These are phyloP conservation scores for Pestalotiopsis fici DNA, from an alignment of 2,329 filamentous ascomycete species.

Conservation along the genomic window DNA sequence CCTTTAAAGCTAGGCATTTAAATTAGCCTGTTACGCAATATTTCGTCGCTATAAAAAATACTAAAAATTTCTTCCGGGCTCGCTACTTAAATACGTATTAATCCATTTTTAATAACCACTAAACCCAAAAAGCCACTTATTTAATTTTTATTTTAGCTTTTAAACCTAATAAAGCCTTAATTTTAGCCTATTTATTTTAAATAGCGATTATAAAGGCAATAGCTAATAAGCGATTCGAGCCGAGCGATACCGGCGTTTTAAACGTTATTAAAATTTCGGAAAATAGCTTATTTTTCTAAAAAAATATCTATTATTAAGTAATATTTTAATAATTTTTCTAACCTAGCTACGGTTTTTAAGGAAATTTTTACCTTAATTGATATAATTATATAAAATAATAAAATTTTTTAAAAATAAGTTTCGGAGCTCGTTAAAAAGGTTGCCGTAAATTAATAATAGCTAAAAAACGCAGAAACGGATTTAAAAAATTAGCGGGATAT, in stretches of 20 bases:
- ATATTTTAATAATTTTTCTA: background rate
- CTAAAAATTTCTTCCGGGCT: background rate
- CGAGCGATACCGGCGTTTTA: background rate
- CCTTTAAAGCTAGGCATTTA: background rate
- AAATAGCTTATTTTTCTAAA: background rate
- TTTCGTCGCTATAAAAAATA: background rate
- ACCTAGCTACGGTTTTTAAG: background rate
- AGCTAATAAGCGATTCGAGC: background rate
- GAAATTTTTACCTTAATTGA: background rate
- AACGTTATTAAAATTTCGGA: background rate
- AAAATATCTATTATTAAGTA: background rate
- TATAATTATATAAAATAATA: background rate
- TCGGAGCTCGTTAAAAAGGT: background rate
- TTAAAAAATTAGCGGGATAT: background rate
- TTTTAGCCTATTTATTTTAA: background rate
- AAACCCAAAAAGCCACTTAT: background rate
- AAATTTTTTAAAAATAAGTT: background rate
- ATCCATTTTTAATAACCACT: no score
- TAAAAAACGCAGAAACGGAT: background rate
- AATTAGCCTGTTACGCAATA: background rate
- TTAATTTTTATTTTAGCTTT: background rate
- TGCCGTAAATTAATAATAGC: background rate
- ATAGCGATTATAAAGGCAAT: background rate
- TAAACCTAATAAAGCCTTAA: background rate
- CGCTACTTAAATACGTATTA: background rate